phyloP scores from a whole-genome alignment of 495 filamentous ascomycete genomes.

The Letharia lupina region DNA sequence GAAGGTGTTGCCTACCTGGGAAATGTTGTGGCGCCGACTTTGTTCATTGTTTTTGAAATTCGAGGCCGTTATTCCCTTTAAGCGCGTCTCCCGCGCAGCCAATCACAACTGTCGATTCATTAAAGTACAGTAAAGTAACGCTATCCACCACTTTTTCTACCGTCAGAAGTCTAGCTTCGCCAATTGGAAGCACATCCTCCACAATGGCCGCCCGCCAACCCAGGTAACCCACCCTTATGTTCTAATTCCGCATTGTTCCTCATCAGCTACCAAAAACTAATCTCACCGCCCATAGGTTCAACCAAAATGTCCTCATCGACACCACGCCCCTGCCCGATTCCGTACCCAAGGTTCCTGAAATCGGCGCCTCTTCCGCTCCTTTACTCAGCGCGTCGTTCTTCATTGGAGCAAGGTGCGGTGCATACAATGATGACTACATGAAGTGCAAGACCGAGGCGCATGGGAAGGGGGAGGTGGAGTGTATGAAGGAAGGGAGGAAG shows the following conservation, averaged over 20 bases:
- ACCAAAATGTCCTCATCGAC: constrained; percentile 85
- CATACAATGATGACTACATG: constrained; percentile 99
- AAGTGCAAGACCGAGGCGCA: constrained; percentile 90
- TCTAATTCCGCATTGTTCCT: neutral
- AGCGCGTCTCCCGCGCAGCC: constrained; percentile 20
- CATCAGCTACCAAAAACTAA: neutral
- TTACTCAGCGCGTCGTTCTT: constrained; percentile 90
- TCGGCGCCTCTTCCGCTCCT: constrained; percentile 85
- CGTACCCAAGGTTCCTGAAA: constrained; percentile 84
- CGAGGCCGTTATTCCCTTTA: neutral
- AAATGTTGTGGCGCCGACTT: neutral
- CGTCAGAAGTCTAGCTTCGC: neutral
- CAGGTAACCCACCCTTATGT: constrained; percentile 9
- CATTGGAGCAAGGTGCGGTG: constrained; percentile 87
- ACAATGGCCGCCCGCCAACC: constrained; percentile 25
- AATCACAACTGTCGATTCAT: constrained; percentile 22
- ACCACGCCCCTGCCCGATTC: constrained; percentile 86
- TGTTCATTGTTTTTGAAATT: neutral
- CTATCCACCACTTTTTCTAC: neutral
- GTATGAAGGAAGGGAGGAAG: constrained; percentile 89
- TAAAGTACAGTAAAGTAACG: neutral
- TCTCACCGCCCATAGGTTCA: constrained; percentile 67
- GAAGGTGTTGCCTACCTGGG: neutral
- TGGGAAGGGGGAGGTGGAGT: constrained; percentile 85
- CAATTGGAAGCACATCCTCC: neutral